These are phyloP conservation scores for Sclerotinia nivalis DNA, from an alignment of 2,329 filamentous ascomycete species.

Conservation along the genomic window DNA sequence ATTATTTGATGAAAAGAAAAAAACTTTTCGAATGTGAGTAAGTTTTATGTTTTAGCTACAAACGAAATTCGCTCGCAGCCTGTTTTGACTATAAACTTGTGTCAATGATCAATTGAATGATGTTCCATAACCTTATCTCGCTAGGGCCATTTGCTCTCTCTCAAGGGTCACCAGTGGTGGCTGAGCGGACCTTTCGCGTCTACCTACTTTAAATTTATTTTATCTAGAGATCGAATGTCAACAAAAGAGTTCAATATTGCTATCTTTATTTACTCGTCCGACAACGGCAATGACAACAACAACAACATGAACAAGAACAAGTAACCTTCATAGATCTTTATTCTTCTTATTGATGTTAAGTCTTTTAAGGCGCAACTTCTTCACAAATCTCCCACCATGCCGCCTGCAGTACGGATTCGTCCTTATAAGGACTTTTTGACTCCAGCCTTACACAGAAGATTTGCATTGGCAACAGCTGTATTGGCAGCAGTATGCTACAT, in stretches of 20 bases:
- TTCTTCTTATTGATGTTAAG: constrained; percentile 10
- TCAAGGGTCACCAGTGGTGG: background rate
- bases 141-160: constrained; percentile 2
- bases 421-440: constrained; percentile 75
- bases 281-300: constrained; percentile 28
- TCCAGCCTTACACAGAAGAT: constrained; percentile 82
- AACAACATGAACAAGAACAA: constrained; percentile 30
- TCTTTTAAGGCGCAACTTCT: background rate
- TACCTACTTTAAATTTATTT: constrained; percentile 31
- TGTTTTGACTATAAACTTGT: constrained; percentile 24
- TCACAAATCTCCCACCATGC: constrained; percentile 32
- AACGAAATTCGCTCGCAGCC: constrained; percentile 9
- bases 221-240: constrained; percentile 32
- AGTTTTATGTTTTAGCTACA: constrained; percentile 5
- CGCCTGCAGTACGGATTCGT: constrained; percentile 40
- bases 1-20: background rate
- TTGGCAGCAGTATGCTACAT: constrained; percentile 71
- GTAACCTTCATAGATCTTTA: constrained; percentile 21
- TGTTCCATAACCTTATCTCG: background rate
- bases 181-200: constrained; percentile 15
- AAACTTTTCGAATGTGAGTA: background rate
- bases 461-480: constrained; percentile 73
- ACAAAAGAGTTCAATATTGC: constrained; percentile 26
- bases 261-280: constrained; percentile 23
- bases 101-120: background rate